Base-by-base conservation (phyloP, 257 asterid species). In the Solanum virginianum region DNA sequence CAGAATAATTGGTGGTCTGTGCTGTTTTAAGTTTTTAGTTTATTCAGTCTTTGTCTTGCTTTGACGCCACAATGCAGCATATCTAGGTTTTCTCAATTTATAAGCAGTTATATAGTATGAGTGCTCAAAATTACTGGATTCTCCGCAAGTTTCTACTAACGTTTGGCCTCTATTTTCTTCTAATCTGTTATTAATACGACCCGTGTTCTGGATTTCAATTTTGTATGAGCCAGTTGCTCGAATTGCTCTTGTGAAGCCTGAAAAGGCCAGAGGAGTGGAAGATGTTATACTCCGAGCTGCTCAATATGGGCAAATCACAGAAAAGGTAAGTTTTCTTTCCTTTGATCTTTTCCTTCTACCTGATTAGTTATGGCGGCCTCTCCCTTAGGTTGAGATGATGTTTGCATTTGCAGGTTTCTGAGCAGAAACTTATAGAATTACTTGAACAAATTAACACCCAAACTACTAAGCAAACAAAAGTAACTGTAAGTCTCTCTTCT, bases 361-460 rank as follows among this genome's bases (percentile, higher is more conserved):
- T 75, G 47, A 26, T 77, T 77, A 26, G 41, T 75, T 8, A 51
- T 77, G 63, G 82, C 53, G 26, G 24, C 47, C 65, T 53, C 41
- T 51, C 82, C 45, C 45, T 9, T 77, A 43, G 26, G 47, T 6
- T 77, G 49, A 10, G 22, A 53, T 26, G 8, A 26, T 77, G 55
- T 51, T 77, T 77, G 1, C 82, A 22, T 22, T 51, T 86, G 81
- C 41, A 96, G 98, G 99, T 97, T 85, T 91, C 99, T 36, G 98
- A 97, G 89, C 98, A 94, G 88, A 93, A 88, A 89, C 97, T 97
- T 75, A 97, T 97, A 89, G 87, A 96, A 29, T 88, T 97, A 89
- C 98, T 97, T 56, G 98, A 97, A 86, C 99, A 95, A 88, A 97
- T 97, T 93, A 97, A 97, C 91, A 95, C 94, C 81, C 98, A 95